Evolutionary conservation across 768 basidiomycete species (phyloP), one percentile per base, ranked within the genome.

Genomic region (Pleurotus pulmonarius): DNA sequence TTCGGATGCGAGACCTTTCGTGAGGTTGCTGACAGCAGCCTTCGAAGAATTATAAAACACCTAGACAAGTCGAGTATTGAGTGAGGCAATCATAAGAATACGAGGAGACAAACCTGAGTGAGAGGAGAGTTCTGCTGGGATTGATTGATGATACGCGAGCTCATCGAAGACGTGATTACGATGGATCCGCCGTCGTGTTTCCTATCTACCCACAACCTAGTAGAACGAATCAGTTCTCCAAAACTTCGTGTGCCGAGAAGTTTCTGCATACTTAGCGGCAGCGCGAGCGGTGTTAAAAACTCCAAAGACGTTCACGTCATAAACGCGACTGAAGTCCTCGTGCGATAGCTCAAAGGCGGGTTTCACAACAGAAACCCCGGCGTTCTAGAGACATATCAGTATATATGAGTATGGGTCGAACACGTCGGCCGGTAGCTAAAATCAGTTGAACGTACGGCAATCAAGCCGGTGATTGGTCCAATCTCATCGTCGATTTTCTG

Each of bases 41-140:
- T 87, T 88, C 45, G 85, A 87, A 0, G 85, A 84, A 63, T 87
- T 87, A 64, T 87, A 87, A 62, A 75, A 76, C 6, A 73, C 71
- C 73, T 74, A 37, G n/a, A 34, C 4, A 18, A 25, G n/a, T 5
- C 20, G 12, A 37, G 6, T 22, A 47, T 44, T 4, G 13, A 0
- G 25, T 4, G 13, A 4, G 34, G 37, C 16, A 12, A 52, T 15
- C 8, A 49, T 13, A n/a, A 15, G 25, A 18, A 45, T 29, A 20
- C 41, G 12, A 15, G 29, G 7, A 16, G 25, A 52, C 62, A 24
- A 0, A 77, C 83, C 69, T 85, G 85, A 9, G 76, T 79, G 45
- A 85, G 66, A 3, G 83, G 70, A 59, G 73, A 63, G 63, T 79
- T 80, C 26, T 67, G 63, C 0, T 60, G 67, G 2, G 71, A 60